Percentiles rank a stretch among this genome's conserved stretches.
Conservation (phyloP, 2,329 filamentous ascomycete species). For the Hypocreales sp. region DNA sequence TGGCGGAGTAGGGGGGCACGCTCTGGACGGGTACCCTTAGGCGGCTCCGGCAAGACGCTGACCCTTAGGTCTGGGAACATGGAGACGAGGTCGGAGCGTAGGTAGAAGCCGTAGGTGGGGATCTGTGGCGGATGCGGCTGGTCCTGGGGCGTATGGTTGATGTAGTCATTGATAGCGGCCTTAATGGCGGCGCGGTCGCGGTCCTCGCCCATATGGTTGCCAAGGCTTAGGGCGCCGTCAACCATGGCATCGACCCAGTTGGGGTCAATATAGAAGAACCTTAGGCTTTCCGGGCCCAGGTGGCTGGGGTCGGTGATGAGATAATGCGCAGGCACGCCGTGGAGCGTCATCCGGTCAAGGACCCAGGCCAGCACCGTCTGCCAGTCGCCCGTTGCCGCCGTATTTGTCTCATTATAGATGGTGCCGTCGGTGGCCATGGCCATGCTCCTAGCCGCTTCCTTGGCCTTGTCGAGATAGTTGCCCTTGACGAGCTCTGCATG, state of each 20-base stretch:
- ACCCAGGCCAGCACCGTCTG: conserved; percentile 19
- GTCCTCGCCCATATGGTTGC: conserved; percentile 19
- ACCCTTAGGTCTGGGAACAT: conserved; percentile 22
- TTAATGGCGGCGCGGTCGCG: conserved; percentile 12
- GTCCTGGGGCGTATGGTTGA: conserved; percentile 6
- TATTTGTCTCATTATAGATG: conserved; percentile 11
- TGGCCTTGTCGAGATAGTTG: conserved; percentile 1
- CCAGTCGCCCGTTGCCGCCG: conserved; percentile 19
- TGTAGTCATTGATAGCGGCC: conserved; percentile 15
- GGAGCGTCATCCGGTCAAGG: conserved; percentile 19
- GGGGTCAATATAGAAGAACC: conserved; percentile 28
- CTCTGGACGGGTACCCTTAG: background rate
- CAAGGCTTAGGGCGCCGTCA: conserved; percentile 26
- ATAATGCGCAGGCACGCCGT: conserved; percentile 22
- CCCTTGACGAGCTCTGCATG: background rate
- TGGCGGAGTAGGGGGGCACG: conserved; percentile 12
- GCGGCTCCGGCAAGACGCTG: conserved; percentile 2
- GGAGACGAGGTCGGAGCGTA: conserved; percentile 19
- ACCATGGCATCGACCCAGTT: conserved; percentile 26
- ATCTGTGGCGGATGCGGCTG: conserved; percentile 12
- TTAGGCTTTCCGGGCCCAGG: conserved; percentile 20
- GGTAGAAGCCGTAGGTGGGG: conserved; percentile 21
- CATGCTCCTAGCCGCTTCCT: background rate
- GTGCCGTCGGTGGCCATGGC: background rate
- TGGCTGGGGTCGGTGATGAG: conserved; percentile 20